Evolutionary conservation across 1,284 basidiomycete genomes (phyloP).

Genomic region (Malassezia nana): DNA sequence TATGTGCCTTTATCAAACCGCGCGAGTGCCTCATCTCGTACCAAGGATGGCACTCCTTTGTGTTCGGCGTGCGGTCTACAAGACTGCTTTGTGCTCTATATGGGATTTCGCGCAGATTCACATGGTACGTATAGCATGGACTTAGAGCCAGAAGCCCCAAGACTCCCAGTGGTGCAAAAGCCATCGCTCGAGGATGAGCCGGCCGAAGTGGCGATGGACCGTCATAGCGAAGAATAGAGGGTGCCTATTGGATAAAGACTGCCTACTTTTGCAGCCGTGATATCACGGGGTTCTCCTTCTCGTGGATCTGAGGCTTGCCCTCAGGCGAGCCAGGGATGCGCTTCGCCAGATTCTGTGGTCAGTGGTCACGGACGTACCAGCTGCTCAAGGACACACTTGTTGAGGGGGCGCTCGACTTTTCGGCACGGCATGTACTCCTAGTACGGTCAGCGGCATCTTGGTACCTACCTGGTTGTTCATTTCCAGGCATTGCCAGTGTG

Average conservation of each 20-base stretch:
- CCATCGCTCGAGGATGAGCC: constrained; percentile 11
- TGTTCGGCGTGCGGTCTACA: background rate
- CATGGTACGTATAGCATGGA: background rate
- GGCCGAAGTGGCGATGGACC: background rate
- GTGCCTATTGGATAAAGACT: background rate
- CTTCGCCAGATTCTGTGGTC: constrained; percentile 70
- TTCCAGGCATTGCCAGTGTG: constrained; percentile 92
- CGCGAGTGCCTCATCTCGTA: background rate
- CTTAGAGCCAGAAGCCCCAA: constrained; percentile 2
- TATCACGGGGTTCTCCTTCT: constrained; percentile 68
- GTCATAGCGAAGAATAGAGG: background rate
- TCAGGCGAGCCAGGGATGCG: constrained; percentile 80
- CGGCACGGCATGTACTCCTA: constrained; percentile 85
- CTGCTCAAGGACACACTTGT: constrained; percentile 94
- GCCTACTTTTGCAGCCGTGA: constrained; percentile 18
- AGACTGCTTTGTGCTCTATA: constrained; percentile 6
- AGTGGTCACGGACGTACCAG: constrained; percentile 50
- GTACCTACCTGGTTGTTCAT: constrained; percentile 76
- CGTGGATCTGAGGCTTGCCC: constrained; percentile 77
- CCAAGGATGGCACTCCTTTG: constrained; percentile 3
- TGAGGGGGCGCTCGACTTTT: constrained; percentile 76
- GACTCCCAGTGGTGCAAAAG: constrained; percentile 7
- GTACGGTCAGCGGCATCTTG: constrained; percentile 8
- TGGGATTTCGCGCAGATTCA: constrained; percentile 6
- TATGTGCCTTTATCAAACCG: background rate